Conservation (phyloP, 169 alveolate genomes). For the Theileria luwenshuni region DNA sequence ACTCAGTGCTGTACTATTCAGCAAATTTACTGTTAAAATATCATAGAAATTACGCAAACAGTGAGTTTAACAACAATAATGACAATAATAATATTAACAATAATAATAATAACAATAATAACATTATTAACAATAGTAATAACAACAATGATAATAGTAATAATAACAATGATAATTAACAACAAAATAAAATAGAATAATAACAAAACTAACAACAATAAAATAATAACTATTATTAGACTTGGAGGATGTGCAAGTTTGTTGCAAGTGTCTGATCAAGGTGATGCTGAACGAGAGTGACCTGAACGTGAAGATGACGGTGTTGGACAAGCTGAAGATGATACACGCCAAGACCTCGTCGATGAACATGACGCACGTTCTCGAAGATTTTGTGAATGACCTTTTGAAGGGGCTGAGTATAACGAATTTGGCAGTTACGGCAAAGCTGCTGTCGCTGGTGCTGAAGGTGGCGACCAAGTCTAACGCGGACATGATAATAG, state of each 20-base stretch:
- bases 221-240: not conserved
- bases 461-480: conserved; percentile 58
- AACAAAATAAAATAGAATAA: conserved; percentile 79
- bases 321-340: conserved; percentile 63
- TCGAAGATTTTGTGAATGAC: conserved; percentile 87
- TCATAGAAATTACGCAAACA: conserved; percentile 57
- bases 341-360: conserved; percentile 15
- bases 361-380: conserved; percentile 52
- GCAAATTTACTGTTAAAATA: conserved; percentile 27
- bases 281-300: conserved; percentile 89
- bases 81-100: conserved; percentile 88
- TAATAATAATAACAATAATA: too few species aligned
- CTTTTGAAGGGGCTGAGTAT: conserved; percentile 81
- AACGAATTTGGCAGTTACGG: conserved; percentile 81
- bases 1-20: conserved; percentile 46
- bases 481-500: conserved; percentile 67
- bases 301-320: conserved; percentile 87
- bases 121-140: too few species aligned
- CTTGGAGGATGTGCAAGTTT: conserved; percentile 65
- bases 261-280: conserved; percentile 87
- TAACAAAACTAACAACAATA: conserved; percentile 80
- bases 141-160: too few species aligned
- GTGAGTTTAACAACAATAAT: conserved; percentile 74
- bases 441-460: conserved; percentile 80
- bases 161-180: too few species aligned